Percentiles rank a stretch among this genome's conserved stretches.
Evolutionary conservation across 2,329 filamentous ascomycete genomes (phyloP).

Genomic region (Elsinoe batatas): DNA sequence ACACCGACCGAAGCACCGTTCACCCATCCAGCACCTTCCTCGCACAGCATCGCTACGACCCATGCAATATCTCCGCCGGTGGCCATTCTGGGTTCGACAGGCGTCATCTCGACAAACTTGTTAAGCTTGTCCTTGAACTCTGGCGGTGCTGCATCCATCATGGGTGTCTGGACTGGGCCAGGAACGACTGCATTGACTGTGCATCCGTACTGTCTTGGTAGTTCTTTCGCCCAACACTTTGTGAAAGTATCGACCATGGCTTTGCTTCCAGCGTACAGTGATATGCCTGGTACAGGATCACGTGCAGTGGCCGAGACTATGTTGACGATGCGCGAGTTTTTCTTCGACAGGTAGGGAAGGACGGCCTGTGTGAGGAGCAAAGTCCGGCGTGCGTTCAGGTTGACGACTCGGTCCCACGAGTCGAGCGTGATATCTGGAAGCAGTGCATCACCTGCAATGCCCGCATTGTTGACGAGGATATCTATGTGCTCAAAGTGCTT

Average conservation of each 20-base stretch:
- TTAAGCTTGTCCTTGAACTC: constrained; percentile 34
- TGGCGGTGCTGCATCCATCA: constrained; percentile 22
- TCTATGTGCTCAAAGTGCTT: constrained; percentile 29
- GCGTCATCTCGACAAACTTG: constrained; percentile 34
- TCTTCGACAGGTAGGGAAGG: constrained; percentile 30
- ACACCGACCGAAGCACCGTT: constrained; percentile 29
- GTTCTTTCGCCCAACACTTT: constrained; percentile 35
- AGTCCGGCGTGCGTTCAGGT: constrained; percentile 32
- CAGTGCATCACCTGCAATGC: constrained; percentile 17
- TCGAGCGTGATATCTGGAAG: constrained; percentile 22
- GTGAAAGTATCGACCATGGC: constrained; percentile 41
- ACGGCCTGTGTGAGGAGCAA: constrained; percentile 34
- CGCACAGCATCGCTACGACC: constrained; percentile 37
- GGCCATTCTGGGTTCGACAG: constrained; percentile 34
- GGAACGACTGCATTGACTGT: constrained; percentile 39
- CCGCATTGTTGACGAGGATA: constrained; percentile 31
- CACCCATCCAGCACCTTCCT: constrained; percentile 37
- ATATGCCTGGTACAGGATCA: constrained; percentile 29
- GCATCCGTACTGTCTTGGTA: constrained; percentile 36
- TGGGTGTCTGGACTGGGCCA: constrained; percentile 33
- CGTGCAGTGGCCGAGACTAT: constrained; percentile 31
- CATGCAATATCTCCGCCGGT: constrained; percentile 39
- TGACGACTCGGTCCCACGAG: constrained; percentile 31
- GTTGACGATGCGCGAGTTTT: constrained; percentile 34
- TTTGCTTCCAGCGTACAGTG: constrained; percentile 41